Conservation (phyloP, 1,284 basidiomycete species). For the Tylopilus microsporus region DNA sequence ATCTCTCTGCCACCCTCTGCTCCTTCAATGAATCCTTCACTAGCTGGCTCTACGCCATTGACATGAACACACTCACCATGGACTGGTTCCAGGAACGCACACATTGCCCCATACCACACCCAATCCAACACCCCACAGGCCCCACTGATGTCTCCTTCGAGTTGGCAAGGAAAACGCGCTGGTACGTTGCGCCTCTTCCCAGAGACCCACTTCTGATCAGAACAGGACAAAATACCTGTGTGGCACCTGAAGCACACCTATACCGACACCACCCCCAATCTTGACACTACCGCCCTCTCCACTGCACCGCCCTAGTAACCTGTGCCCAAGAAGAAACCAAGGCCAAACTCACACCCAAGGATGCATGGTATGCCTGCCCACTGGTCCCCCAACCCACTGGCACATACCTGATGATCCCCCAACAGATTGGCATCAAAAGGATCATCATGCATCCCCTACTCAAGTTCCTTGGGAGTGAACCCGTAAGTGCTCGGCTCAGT, state of each 20-base stretch:
- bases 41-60: constrained; percentile 85
- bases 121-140: constrained; percentile 38
- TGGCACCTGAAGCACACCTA: constrained; percentile 24
- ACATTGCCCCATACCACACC: not conserved
- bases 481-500: constrained; percentile 44
- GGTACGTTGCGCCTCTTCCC: constrained; percentile 37
- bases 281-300: constrained; percentile 35
- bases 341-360: constrained; percentile 68
- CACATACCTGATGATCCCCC: too few relatives aligned
- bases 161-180: constrained; percentile 53
- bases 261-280: constrained; percentile 33
- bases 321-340: constrained; percentile 59
- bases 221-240: constrained; percentile 45
- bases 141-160: constrained; percentile 57
- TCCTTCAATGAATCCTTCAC: constrained; percentile 93
- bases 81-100: constrained; percentile 81
- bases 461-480: constrained; percentile 86
- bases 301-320: constrained; percentile 30
- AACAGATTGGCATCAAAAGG: constrained; percentile 62
- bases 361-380: constrained; percentile 53
- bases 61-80: constrained; percentile 90
- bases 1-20: constrained; percentile 70
- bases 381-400: too few relatives aligned
- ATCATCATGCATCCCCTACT: constrained; percentile 78
- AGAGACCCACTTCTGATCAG: not conserved